phyloP scores from a whole-genome alignment of 768 basidiomycete genomes.

The Russula foetens region DNA sequence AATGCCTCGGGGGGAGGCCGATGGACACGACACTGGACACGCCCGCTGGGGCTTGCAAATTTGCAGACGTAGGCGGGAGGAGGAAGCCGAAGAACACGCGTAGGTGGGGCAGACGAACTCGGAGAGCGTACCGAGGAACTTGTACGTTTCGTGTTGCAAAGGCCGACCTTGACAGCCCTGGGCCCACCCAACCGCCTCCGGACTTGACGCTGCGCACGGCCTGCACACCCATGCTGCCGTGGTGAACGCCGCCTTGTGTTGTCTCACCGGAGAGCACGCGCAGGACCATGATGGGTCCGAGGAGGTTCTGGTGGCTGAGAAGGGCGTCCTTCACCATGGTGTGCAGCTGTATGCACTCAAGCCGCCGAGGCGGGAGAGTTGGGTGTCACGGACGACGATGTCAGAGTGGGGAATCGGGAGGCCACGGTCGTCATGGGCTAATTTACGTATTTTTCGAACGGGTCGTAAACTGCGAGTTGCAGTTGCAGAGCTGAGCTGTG shows the following conservation, averaged over 20 bases:
- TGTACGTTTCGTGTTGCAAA: slow-evolving; percentile 93
- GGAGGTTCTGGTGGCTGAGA: slow-evolving; percentile 57
- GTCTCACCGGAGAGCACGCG: slow-evolving; percentile 84
- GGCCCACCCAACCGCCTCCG: slow-evolving; percentile 77
- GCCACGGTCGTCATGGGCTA: slow-evolving; percentile 43
- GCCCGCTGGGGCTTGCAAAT: slow-evolving; percentile 61
- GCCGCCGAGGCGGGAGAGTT: slow-evolving; percentile 65
- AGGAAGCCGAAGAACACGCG: slow-evolving; percentile 83
- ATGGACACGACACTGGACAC: slow-evolving; percentile 86
- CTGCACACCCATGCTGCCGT: slow-evolving; percentile 67
- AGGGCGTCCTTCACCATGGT: slow-evolving; percentile 79
- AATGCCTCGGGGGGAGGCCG: slow-evolving; percentile 81
- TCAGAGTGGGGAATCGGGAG: slow-evolving; percentile 69
- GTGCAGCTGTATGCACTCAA: slow-evolving; percentile 83
- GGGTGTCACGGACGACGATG: slow-evolving; percentile 59
- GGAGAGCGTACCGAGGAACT: slow-evolving; percentile 78
- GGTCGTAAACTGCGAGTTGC: slow-evolving; percentile 1
- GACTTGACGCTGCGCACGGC: slow-evolving; percentile 61
- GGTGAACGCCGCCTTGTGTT: slow-evolving; percentile 60
- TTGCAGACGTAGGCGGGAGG: slow-evolving; percentile 68
- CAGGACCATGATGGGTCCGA: slow-evolving; percentile 82
- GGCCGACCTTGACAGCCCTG: slow-evolving; percentile 81
- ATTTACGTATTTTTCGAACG: slow-evolving; percentile 16
- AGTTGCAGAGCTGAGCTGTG: too few relatives aligned
- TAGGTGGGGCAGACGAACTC: slow-evolving; percentile 92